Evolutionary conservation across 2,329 filamentous ascomycete genomes (phyloP), one percentile per base, ranked within the genome.

Genomic region (Helotiales sp.): DNA sequence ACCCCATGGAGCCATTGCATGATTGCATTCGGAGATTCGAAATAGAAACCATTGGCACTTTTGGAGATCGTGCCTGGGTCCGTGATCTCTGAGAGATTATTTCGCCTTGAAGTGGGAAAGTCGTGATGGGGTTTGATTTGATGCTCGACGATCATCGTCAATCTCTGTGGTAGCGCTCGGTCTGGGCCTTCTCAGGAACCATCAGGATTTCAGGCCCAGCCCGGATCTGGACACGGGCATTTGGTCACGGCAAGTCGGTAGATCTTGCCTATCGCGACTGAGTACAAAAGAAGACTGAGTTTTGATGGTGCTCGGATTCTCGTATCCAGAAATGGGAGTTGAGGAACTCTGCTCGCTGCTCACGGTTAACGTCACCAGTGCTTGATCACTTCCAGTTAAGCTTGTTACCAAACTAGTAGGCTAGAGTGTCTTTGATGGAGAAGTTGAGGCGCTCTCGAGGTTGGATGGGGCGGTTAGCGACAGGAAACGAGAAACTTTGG

Each of bases 171-270:
- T 47, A 31, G 46, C 46, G 46, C 46, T 22, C 5, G 46, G 25
- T 48, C 46, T 48, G 46, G 46, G 19, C 46, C 46, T 31, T 48
- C 29, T 48, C 46, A 48, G 46, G 46, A 30, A 29, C 25, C 13
- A 13, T 34, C 9, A 9, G 9, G 31, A 34, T 34, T 34, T 34
- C 31, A 9, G 9, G 31, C 31, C 15, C 15, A n/a, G 31, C 19
- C 46, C 25, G 24, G 27, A 33, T 22, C 17, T 48, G 46, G n/a
- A 13, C 3, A 22, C 27, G 27, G 17, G 27, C 46, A 31, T n/a
- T n/a, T 48, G 46, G 10, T 13, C 25, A 22, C 2, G 17, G 17
- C 3, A 31, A 2, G 17, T 31, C 46, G 29, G 29, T 48, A 3
- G 27, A 17, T n/a, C 3, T 15, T 22, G 25, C 17, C 4, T 34